phyloP scores from a whole-genome alignment of 2,329 filamentous ascomycete genomes.

The Nectriaceae sp. region DNA sequence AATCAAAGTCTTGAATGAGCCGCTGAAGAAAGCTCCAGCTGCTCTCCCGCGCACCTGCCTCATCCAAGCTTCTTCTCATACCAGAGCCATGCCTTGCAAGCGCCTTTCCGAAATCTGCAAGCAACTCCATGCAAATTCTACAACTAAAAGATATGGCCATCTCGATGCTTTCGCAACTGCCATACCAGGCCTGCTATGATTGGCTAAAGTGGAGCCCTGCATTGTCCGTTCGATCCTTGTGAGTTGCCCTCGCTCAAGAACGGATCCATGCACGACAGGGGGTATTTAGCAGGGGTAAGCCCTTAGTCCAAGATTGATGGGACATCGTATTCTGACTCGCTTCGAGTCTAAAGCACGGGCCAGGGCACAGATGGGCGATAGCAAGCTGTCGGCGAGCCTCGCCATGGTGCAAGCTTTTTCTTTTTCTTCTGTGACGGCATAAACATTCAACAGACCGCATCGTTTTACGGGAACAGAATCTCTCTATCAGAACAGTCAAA shows the following conservation, averaged over 20 bases:
- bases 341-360: neutral
- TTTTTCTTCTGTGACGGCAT: neutral
- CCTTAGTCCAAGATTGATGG: conserved; percentile 24
- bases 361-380: neutral
- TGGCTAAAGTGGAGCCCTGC: conserved; percentile 13
- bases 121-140: neutral
- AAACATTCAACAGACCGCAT: neutral
- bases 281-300: conserved; percentile 10
- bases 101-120: conserved; percentile 4
- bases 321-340: conserved; percentile 4
- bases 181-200: conserved; percentile 7
- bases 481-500: too few species aligned
- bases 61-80: conserved; percentile 2
- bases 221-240: conserved; percentile 12
- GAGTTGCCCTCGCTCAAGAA: conserved; percentile 19
- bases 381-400: neutral
- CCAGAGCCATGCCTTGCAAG: conserved; percentile 13
- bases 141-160: conserved; percentile 7
- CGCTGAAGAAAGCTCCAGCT: neutral
- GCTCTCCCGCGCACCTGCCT: neutral
- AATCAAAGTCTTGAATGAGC: neutral
- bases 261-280: conserved; percentile 15
- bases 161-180: conserved; percentile 23
- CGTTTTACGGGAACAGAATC: too few species aligned
- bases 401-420: neutral